A percentile compares a stretch with the other conserved stretches of the same genome.
Evolutionary conservation across 2,329 filamentous ascomycete species (phyloP).

Genomic region (Aureobasidium namibiae): DNA sequence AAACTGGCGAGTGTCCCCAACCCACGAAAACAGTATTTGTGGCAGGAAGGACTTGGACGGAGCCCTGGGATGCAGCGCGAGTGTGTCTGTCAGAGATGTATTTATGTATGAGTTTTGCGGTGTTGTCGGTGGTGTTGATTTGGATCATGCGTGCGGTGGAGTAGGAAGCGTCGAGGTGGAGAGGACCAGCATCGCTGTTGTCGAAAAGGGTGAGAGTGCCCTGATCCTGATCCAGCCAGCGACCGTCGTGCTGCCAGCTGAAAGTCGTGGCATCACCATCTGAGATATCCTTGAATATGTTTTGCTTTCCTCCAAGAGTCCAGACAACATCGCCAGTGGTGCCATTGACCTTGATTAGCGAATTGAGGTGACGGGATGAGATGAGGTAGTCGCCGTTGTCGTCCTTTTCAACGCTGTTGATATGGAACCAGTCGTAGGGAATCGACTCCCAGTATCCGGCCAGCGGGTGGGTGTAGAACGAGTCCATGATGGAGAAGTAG

Average conservation of each 20-base stretch:
- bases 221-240: constrained; percentile 23
- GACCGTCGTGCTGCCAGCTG: constrained; percentile 39
- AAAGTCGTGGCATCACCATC: constrained; percentile 20
- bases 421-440: constrained; percentile 41
- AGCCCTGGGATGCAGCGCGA: constrained; percentile 41
- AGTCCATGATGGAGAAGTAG: constrained; percentile 26
- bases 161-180: constrained; percentile 26
- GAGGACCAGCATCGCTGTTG: constrained; percentile 32
- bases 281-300: constrained; percentile 13
- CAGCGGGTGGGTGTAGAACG: constrained; percentile 23
- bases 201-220: constrained; percentile 20
- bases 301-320: constrained; percentile 29
- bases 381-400: constrained; percentile 42
- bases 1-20: constrained; percentile 39
- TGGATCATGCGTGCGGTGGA: constrained; percentile 22
- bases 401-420: constrained; percentile 46
- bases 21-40: constrained; percentile 47
- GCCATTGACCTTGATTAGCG: constrained; percentile 37
- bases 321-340: constrained; percentile 38
- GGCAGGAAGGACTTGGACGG: constrained; percentile 42
- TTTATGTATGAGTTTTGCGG: constrained; percentile 20
- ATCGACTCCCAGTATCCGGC: constrained; percentile 31
- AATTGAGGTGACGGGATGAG: constrained; percentile 40
- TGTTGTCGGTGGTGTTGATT: constrained; percentile 21
- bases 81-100: constrained; percentile 27